Percentiles rank a stretch among this genome's conserved stretches.
phyloP scores from a whole-genome alignment of 1,284 basidiomycete species.

The Mycosarcoma mackinlayi region DNA sequence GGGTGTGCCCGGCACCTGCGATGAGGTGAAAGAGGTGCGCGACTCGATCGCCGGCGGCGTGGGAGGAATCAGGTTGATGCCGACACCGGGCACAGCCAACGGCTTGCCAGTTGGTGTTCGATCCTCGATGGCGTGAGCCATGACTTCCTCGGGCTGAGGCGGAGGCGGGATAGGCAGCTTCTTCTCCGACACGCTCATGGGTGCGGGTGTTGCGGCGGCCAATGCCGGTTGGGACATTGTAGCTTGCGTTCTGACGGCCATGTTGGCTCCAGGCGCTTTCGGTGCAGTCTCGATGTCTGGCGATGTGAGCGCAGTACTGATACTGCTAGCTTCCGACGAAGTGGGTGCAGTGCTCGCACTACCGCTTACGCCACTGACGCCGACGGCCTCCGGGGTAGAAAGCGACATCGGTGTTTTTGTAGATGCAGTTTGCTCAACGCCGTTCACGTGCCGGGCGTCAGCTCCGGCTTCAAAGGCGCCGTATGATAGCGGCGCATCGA shows the following conservation, averaged over 20 bases:
- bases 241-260: constrained; percentile 4
- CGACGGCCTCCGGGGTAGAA: background rate
- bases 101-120: constrained; percentile 48
- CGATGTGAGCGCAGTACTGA: constrained; percentile 53
- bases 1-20: constrained; percentile 35
- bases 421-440: background rate
- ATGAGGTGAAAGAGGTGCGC: constrained; percentile 35
- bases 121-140: constrained; percentile 30
- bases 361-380: constrained; percentile 8
- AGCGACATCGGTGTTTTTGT: background rate
- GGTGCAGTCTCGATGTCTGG: constrained; percentile 18
- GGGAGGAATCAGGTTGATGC: constrained; percentile 62
- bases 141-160: constrained; percentile 32
- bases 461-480: too few species aligned
- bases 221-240: constrained; percentile 1
- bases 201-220: constrained; percentile 8
- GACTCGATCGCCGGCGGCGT: constrained; percentile 58
- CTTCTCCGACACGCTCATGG: constrained; percentile 26
- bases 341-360: constrained; percentile 8
- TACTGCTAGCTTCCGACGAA: constrained; percentile 46
- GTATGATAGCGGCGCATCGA: constrained; percentile 8
- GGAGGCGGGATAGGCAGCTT: constrained; percentile 56
- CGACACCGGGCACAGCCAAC: constrained; percentile 23
- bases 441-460: background rate
- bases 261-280: background rate